Base-by-base conservation (phyloP, 495 filamentous ascomycete species). In the Podospora australis region DNA sequence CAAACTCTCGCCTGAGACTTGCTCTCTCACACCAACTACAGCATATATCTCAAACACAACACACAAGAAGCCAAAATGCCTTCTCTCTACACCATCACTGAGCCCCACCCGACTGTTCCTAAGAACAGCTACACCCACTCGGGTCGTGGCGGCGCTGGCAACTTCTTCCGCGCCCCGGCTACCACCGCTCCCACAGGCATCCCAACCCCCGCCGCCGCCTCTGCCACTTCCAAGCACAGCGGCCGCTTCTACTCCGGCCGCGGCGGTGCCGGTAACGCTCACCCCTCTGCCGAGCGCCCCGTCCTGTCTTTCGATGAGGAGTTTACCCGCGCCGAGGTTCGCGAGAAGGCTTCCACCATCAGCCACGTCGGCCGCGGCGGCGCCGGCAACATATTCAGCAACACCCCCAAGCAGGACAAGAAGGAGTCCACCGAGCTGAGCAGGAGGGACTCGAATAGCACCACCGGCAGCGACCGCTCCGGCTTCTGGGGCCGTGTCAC, bases 251-350 rank as follows among this genome's bases (percentile, higher is more conserved):
- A 77, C 58, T 81, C 82, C 13, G 91, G 92, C 55, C 84, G 91
- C 26, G 92, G 92, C 40, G 92, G 92, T 25, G 88, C 84, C 38
- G 92, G 92, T 54, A 98, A 96, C 70, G 77, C 89, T 50, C 84
- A 87, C 72, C 70, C 72, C 52, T 69, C 75, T 52, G 56, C 56
- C 26, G 74, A 79, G 60, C 81, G 85, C 36, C 78, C 86, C 53
- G 80, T 88, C 57, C 86, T 96, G 73, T 84, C 79, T 50, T 92
- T 96, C 70, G 88, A 95, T 68, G 91, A 96, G 74, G 91, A 96
- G 64, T 81, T 91, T 49, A 78, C 84, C 56, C 73, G 73, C 41
- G 73, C 79, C 60, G 70, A 64, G 52, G 67, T 73, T 52, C 79
- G 83, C 51, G 83, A 84, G 51, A 56, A 66, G 50, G 65, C 78